phyloP scores from a whole-genome alignment of 208 protist genomes.

The Acanthamoeba pearcei region DNA sequence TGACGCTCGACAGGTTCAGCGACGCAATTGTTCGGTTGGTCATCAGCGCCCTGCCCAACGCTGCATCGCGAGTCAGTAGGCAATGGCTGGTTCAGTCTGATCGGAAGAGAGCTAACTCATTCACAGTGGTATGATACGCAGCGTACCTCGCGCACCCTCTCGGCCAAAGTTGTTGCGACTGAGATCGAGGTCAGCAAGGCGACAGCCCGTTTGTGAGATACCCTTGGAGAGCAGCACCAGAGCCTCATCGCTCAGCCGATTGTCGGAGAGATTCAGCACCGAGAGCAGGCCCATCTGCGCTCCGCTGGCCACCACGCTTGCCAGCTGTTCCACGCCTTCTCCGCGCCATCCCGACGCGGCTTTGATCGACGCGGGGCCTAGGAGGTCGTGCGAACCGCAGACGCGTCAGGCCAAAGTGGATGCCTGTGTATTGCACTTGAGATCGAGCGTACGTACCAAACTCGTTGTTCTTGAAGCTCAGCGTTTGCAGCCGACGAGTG shows the following conservation, averaged over 20 bases:
- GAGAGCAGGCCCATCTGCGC: neutral
- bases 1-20: slow-evolving; percentile 41
- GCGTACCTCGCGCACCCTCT: slow-evolving; percentile 18
- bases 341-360: slow-evolving; percentile 1
- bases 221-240: slow-evolving; percentile 63
- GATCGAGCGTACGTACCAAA: neutral
- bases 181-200: slow-evolving; percentile 2
- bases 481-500: neutral
- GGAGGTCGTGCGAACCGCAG: too few relatives aligned
- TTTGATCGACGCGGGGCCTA: neutral
- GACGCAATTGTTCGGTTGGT: slow-evolving; percentile 12
- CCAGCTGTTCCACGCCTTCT: slow-evolving; percentile 60
- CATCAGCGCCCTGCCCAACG: neutral
- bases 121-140: neutral
- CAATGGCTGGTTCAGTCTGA: too few relatives aligned
- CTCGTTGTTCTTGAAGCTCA: slow-evolving; percentile 47
- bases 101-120: neutral
- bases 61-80: neutral
- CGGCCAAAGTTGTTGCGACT: slow-evolving; percentile 63
- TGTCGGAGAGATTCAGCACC: slow-evolving; percentile 6
- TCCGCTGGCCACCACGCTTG: slow-evolving; percentile 22
- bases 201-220: neutral
- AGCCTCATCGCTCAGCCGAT: slow-evolving; percentile 46
- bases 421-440: neutral
- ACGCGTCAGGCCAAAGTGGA: neutral